Evolutionary conservation across 2,329 filamentous ascomycete species (phyloP).

Genomic region (Diaporthe citri): DNA sequence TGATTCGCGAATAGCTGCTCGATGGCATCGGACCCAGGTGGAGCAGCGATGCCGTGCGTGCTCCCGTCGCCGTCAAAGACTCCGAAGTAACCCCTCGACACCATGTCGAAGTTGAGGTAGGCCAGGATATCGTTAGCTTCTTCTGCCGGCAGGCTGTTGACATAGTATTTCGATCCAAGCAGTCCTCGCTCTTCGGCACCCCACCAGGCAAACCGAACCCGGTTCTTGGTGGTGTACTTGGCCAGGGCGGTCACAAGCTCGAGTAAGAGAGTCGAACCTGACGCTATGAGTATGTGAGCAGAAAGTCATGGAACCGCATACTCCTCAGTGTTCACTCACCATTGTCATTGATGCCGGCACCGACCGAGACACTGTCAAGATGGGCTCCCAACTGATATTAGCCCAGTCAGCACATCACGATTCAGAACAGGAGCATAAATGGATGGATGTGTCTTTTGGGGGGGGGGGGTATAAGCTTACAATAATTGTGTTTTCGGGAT

Average conservation of each 20-base stretch:
- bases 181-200: conserved; percentile 59
- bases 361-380: conserved; percentile 57
- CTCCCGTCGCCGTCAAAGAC: conserved; percentile 47
- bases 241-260: conserved; percentile 49
- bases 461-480: background rate
- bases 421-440: background rate
- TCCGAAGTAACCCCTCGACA: conserved; percentile 50
- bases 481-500: background rate
- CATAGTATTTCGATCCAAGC: conserved; percentile 52
- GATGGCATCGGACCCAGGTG: conserved; percentile 49
- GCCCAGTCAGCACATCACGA: background rate
- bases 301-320: background rate
- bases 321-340: conserved; percentile 42
- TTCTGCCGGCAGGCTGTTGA: conserved; percentile 47
- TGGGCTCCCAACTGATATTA: conserved; percentile 51
- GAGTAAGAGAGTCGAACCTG: conserved; percentile 55
- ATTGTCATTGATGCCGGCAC: conserved; percentile 61
- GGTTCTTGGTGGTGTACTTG: conserved; percentile 53
- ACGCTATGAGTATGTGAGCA: conserved; percentile 38
- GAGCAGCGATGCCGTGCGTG: background rate
- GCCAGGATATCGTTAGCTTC: conserved; percentile 51
- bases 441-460: too few relatives aligned
- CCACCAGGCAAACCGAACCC: conserved; percentile 60
- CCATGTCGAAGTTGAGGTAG: conserved; percentile 59
- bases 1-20: conserved; percentile 50